Evolutionary conservation across 176 grass and related monocot species (phyloP).

Genomic region (Thinopyrum elongatum): DNA sequence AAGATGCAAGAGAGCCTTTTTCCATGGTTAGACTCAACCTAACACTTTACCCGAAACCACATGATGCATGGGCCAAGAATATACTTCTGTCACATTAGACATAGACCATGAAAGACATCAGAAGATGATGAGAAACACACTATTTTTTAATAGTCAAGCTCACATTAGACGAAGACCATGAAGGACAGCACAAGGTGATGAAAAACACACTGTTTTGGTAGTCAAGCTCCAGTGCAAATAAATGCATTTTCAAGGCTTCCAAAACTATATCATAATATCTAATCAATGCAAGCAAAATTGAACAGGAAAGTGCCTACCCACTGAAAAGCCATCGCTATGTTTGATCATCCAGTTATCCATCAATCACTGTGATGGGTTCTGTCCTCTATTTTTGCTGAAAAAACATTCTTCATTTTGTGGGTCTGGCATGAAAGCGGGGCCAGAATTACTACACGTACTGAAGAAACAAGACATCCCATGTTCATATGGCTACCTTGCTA

Average conservation of each 20-base stretch:
- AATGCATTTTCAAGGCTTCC: neutral
- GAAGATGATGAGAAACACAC: neutral
- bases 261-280: neutral
- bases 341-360: neutral
- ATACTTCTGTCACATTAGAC: neutral
- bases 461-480: neutral
- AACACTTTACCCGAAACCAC: slow-evolving; percentile 2
- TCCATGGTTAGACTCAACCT: neutral
- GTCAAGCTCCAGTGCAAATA: neutral
- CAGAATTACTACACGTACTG: neutral
- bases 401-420: neutral
- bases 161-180: neutral
- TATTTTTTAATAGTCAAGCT: neutral
- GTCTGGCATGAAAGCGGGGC: neutral
- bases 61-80: neutral
- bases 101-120: neutral
- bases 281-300: neutral
- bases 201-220: neutral
- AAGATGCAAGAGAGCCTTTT: too few relatives aligned
- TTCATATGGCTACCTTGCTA: neutral
- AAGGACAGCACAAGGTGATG: neutral
- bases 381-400: neutral
- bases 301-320: neutral
- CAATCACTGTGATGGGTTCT: neutral
- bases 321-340: neutral